phyloP scores from a whole-genome alignment of 371 early-diverging fungal species.

The Apophysomyces sp. region DNA sequence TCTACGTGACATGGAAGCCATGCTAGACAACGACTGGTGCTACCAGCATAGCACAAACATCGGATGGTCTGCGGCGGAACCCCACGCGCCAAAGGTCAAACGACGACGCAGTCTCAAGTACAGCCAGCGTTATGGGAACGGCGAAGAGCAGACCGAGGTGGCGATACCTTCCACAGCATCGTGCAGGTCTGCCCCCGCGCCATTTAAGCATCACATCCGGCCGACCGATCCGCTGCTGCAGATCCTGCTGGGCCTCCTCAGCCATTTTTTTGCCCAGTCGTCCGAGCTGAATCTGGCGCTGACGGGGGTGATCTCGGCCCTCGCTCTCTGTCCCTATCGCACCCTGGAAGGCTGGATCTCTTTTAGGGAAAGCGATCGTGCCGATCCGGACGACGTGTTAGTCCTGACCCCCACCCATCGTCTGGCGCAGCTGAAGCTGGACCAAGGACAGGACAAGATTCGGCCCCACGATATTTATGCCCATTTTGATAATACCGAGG shows the following conservation, averaged over 20 bases:
- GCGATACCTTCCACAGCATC: constrained; percentile 8
- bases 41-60: constrained; percentile 34
- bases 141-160: not conserved
- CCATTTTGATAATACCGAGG: constrained; percentile 18
- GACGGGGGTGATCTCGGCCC: constrained; percentile 78
- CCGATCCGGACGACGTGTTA: constrained; percentile 29
- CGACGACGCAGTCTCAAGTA: constrained; percentile 50
- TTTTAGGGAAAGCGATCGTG: constrained; percentile 57
- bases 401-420: constrained; percentile 6
- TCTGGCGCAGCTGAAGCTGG: constrained; percentile 4
- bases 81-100: constrained; percentile 2
- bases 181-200: constrained; percentile 2
- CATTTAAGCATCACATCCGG: constrained; percentile 46
- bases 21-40: constrained; percentile 57
- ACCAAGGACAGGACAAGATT: constrained; percentile 12
- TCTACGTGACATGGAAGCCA: constrained; percentile 65
- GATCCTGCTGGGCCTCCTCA: constrained; percentile 54
- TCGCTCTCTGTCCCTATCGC: constrained; percentile 69
- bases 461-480: constrained; percentile 20
- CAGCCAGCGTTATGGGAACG: constrained; percentile 32
- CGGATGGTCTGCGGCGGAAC: not conserved
- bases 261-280: constrained; percentile 78
- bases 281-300: constrained; percentile 82
- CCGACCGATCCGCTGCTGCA: constrained; percentile 62
- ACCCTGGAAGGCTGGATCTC: constrained; percentile 70